A percentile compares a stretch with the other conserved stretches of the same genome.
Evolutionary conservation across 352 stramenopile species (phyloP).

Genomic region (Globisporangium recalcitrans): DNA sequence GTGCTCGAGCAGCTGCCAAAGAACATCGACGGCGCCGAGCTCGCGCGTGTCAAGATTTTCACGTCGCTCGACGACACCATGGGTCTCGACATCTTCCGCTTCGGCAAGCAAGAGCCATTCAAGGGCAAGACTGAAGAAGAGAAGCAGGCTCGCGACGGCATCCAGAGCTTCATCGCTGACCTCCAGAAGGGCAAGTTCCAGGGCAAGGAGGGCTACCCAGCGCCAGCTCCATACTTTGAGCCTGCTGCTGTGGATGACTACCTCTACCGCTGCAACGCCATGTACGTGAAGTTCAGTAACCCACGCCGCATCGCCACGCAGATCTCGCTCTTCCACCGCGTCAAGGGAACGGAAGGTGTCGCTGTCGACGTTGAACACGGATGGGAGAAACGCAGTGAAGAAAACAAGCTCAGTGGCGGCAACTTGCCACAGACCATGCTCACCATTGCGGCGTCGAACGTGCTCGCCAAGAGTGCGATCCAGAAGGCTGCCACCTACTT

Average conservation of each 20-base stretch:
- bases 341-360: slow-evolving; percentile 72
- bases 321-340: slow-evolving; percentile 60
- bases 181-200: slow-evolving; percentile 74
- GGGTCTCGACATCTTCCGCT: slow-evolving; percentile 85
- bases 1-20: slow-evolving; percentile 67
- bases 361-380: slow-evolving; percentile 74
- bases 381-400: slow-evolving; percentile 72
- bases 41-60: slow-evolving; percentile 89
- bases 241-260: slow-evolving; percentile 58
- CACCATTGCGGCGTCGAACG: slow-evolving; percentile 77
- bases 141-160: slow-evolving; percentile 40
- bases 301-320: slow-evolving; percentile 65
- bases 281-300: slow-evolving; percentile 83
- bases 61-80: slow-evolving; percentile 81
- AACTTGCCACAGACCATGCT: slow-evolving; percentile 74
- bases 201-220: slow-evolving; percentile 45
- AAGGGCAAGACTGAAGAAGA: slow-evolving; percentile 52
- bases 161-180: slow-evolving; percentile 68
- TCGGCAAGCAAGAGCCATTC: slow-evolving; percentile 72
- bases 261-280: slow-evolving; percentile 67
- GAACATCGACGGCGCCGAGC: slow-evolving; percentile 49
- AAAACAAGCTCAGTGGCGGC: slow-evolving; percentile 74
- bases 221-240: slow-evolving; percentile 50
- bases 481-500: slow-evolving; percentile 85
- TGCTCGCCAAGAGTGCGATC: slow-evolving; percentile 78